Evolutionary conservation across 2,329 filamentous ascomycete species (phyloP), one percentile per base, ranked within the genome.

Genomic region (Xylariaceae sp.): DNA sequence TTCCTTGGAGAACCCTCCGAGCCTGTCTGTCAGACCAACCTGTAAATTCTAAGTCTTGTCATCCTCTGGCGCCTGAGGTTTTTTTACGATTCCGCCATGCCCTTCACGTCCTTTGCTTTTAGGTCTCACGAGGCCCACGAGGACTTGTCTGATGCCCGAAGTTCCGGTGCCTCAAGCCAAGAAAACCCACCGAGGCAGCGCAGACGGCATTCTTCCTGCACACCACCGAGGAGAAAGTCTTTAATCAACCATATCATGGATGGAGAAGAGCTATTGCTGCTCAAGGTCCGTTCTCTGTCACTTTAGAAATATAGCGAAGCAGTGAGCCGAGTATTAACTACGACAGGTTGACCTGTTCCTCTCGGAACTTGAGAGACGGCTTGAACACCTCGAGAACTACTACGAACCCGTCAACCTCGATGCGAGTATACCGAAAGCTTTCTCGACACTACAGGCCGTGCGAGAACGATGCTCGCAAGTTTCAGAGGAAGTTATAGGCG

Each of bases 321-420:
- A 2, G 21, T 7, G 5, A 14, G 14, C 18, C n/a, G 19, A 48
- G 26, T 52, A 40, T 56, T 65, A 51, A 66, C 53, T 41, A 42
- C 19, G 14, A 48, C 60, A 89, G 85, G 84, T 95, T 48, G 91
- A 95, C 69, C 76, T 89, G 48, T 95, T 96, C 72, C 81, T 99
- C 52, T 83, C 88, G 40, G 92, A 98, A 71, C 81, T 99, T 43
- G 93, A 96, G 74, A 84, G 89, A 63, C 86, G 93, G 51, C 80
- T 99, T 45, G 92, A 96, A 68, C 89, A 91, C 73, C 83, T 98
- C 45, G 95, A 99, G 74, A 87, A 85, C 61, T 96, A 96, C 69
- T 88, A 90, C 61, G 91, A 96, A 69, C 76, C 92, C 56, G 89
- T 89, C 48, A 57, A 70, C 59, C 82, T 96, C 65, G 95, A 99